Evolutionary conservation across 495 filamentous ascomycete genomes (phyloP).

Genomic region (Xylaria palmicola): DNA sequence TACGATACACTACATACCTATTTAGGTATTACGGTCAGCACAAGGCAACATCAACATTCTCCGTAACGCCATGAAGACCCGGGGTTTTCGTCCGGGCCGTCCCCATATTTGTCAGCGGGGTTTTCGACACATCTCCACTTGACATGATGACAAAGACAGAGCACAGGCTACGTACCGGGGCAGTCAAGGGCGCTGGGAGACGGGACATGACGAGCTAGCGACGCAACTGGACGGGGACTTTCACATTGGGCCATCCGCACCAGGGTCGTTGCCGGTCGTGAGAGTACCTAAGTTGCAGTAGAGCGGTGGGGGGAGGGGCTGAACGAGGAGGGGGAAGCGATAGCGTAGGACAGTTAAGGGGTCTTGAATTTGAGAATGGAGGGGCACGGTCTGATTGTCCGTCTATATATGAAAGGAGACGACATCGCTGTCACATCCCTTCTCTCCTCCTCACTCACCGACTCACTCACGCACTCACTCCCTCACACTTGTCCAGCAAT

Average conservation of each 20-base stretch:
- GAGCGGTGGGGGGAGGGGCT: slow-evolving; percentile 7
- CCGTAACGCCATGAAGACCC: background rate
- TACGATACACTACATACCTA: background rate
- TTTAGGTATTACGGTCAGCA: no score
- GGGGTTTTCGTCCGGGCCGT: background rate
- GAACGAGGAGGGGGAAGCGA: background rate
- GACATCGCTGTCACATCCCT: background rate
- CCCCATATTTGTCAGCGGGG: slow-evolving; percentile 13
- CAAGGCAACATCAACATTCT: background rate
- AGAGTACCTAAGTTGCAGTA: slow-evolving; percentile 7
- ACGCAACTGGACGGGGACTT: background rate
- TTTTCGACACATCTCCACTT: background rate
- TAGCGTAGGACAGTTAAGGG: background rate
- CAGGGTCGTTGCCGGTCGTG: background rate
- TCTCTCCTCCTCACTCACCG: background rate
- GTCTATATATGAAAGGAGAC: slow-evolving; percentile 6
- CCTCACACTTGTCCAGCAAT: background rate
- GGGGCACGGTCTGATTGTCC: background rate
- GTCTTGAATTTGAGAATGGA: background rate
- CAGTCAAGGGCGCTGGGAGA: no score
- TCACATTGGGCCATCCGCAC: background rate
- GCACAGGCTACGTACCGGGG: no score
- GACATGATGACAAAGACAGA: slow-evolving; percentile 1
- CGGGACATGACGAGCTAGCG: background rate
- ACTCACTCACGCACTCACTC: no score